These are phyloP conservation scores for Phellinidium pouzarii DNA, from an alignment of 1,284 basidiomycete genomes.

Conservation along the genomic window DNA sequence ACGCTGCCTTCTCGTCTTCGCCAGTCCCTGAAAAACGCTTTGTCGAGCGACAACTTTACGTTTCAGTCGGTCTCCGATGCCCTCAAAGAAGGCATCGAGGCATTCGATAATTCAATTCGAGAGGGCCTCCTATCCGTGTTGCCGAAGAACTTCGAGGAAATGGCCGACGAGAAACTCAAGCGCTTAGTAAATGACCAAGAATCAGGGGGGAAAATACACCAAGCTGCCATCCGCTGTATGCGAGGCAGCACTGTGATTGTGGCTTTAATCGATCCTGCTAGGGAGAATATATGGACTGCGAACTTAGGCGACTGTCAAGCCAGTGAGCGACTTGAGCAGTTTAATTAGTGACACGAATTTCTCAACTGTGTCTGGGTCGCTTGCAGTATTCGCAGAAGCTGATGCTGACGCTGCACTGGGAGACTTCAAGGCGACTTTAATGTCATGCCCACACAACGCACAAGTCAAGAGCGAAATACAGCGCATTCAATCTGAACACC, in stretches of 20 bases:
- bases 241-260: conserved; percentile 68
- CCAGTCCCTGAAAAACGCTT: conserved; percentile 35
- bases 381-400: conserved; percentile 21
- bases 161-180: conserved; percentile 48
- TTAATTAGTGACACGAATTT: too few relatives aligned
- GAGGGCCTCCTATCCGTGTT: conserved; percentile 58
- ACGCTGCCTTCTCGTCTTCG: conserved; percentile 60
- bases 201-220: conserved; percentile 49
- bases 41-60: conserved; percentile 22
- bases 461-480: conserved; percentile 51
- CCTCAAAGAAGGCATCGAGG: conserved; percentile 10
- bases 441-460: conserved; percentile 60
- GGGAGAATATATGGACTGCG: conserved; percentile 62
- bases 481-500: conserved; percentile 53
- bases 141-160: conserved; percentile 44
- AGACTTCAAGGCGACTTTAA: conserved; percentile 45
- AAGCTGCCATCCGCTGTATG: conserved; percentile 61
- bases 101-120: conserved; percentile 56
- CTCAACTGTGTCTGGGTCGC: too few relatives aligned
- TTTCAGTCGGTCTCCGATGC: conserved; percentile 1
- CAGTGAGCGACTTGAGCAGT: conserved; percentile 40
- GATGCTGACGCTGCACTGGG: conserved; percentile 45
- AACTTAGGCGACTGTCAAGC: conserved; percentile 71
- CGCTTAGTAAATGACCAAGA: conserved; percentile 56
- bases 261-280: conserved; percentile 57